Evolutionary conservation across 2,329 filamentous ascomycete genomes (phyloP), one percentile per base, ranked within the genome.

Genomic region (Mycosphaerella sp.): DNA sequence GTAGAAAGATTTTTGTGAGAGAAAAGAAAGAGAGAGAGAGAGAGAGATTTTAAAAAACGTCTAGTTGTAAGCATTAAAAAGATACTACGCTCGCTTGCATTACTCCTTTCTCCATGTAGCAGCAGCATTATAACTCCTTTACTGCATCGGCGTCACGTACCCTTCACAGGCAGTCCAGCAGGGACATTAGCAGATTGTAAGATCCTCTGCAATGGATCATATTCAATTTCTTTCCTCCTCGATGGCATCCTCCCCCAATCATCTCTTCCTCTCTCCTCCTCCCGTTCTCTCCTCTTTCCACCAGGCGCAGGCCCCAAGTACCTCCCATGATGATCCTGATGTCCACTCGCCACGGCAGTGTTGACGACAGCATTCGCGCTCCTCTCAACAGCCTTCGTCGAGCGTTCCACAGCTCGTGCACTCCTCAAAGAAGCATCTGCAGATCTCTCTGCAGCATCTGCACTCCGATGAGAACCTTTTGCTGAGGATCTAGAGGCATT

Each of bases 241-340:
- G 41, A 21, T 14, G 16, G 37, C 6, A 16, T 4, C 13, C 43
- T 32, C 28, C 43, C 18, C 16, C 43, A 36, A 36, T 25, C 45
- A 6, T 17, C 39, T 34, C 16, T 14, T 27, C 45, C 45, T 45
- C 41, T 30, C 39, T 35, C 41, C 16, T 44, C 35, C 48, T 45
- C 50, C 35, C 49, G 28, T n/a, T 12, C 21, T 39, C 41, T 30
- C 27, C 41, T 49, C 47, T 28, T 49, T 14, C 25, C 27, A 34
- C 48, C 48, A 14, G 47, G 39, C 6, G 18, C 13, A 5, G 54
- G 51, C 4, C 58, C 58, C 28, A 47, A 34, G 45, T 60, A 60
- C 37, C 55, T 41, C 18, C 58, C 58, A 30, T 45, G 51, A 48
- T 60, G 55, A 34, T 60, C 58, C 45, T 55, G 52, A 35, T 60